phyloP scores from a whole-genome alignment of 2,329 filamentous ascomycete genomes.

The Nigrospora osmanthi region DNA sequence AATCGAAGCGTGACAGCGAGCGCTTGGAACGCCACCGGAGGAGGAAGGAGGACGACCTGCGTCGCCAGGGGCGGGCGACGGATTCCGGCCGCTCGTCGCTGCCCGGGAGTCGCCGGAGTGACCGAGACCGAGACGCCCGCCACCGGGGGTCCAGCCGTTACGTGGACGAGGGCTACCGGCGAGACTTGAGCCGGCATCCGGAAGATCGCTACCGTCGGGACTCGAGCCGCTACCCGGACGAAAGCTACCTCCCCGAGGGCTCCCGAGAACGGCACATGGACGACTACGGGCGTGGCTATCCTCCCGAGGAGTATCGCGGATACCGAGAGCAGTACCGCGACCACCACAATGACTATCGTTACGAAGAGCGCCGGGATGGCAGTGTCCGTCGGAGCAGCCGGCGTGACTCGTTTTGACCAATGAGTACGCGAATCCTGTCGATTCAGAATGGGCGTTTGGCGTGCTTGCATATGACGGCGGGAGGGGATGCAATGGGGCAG shows the following conservation, averaged over 20 bases:
- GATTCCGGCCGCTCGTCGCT: no score
- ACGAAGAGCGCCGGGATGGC: slow-evolving; percentile 8
- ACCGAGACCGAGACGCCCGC: not conserved
- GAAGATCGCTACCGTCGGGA: not conserved
- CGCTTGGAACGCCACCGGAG: slow-evolving; percentile 10
- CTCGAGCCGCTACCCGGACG: not conserved
- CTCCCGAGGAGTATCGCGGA: slow-evolving; percentile 3
- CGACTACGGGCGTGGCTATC: not conserved
- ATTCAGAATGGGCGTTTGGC: not conserved
- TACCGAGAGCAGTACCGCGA: slow-evolving; percentile 9
- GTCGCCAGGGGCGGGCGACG: not conserved
- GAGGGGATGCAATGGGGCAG: no score
- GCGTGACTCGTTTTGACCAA: slow-evolving; percentile 14
- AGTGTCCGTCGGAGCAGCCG: slow-evolving; percentile 10
- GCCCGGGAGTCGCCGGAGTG: not conserved
- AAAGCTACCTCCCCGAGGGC: not conserved
- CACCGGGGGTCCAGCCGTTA: not conserved
- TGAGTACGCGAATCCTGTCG: not conserved
- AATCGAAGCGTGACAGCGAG: slow-evolving; percentile 11
- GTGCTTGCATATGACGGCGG: no score
- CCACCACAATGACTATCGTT: slow-evolving; percentile 5
- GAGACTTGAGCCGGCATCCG: not conserved
- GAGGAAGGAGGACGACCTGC: slow-evolving; percentile 6
- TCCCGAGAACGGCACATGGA: slow-evolving; percentile 1
- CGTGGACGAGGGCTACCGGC: not conserved